Conservation (phyloP, 768 basidiomycete genomes). For the Calocera cornea region DNA sequence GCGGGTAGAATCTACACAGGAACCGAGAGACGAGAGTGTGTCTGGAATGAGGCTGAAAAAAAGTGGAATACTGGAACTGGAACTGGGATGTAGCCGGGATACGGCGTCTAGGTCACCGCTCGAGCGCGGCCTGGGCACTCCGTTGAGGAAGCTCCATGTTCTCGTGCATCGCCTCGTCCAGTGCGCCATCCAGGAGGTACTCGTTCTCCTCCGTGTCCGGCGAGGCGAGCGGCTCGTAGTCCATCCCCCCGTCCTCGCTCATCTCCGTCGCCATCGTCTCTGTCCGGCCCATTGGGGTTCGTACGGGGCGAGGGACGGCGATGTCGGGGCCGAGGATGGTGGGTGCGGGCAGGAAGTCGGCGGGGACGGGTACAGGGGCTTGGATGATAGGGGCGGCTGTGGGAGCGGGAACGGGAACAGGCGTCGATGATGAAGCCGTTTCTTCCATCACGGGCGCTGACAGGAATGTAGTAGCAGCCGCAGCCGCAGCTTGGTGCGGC, state of each 20-base stretch:
- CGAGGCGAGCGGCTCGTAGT: neutral
- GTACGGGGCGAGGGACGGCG: neutral
- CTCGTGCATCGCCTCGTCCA: constrained; percentile 2
- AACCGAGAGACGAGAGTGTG: neutral
- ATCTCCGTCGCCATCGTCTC: neutral
- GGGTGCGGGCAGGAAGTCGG: neutral
- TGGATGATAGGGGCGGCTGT: no score
- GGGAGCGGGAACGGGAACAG: no score
- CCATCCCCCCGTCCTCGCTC: neutral
- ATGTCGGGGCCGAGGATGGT: neutral
- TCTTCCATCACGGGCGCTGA: neutral
- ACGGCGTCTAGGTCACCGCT: neutral
- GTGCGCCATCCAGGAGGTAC: neutral
- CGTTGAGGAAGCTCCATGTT: constrained; percentile 1
- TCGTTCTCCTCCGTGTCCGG: neutral
- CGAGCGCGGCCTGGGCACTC: neutral
- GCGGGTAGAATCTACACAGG: neutral
- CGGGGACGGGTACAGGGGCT: neutral
- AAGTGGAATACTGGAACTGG: neutral
- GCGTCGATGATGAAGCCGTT: neutral
- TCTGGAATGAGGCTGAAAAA: neutral
- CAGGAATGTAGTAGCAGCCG: neutral
- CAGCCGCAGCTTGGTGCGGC: neutral
- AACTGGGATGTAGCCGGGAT: neutral
- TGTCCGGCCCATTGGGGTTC: neutral